Conservation (phyloP, 345 rosid species). For the Corchorus olitorius region DNA sequence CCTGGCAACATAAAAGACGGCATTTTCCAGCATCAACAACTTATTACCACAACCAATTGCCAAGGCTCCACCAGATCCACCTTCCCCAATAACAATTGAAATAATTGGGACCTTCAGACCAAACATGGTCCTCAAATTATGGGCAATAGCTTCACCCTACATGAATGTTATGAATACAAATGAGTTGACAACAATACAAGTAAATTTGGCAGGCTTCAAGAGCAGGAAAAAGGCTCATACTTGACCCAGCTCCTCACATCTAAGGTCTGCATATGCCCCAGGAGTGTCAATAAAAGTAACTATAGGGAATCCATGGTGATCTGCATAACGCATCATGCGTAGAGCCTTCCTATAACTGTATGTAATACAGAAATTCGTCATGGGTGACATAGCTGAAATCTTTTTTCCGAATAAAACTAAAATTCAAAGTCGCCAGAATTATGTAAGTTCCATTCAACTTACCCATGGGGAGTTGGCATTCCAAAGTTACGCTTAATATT, state of each 20-base stretch:
- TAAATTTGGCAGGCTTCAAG: slow-evolving; percentile 10
- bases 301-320: slow-evolving; percentile 81
- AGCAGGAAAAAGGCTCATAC: slow-evolving; percentile 31
- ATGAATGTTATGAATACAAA: slow-evolving; percentile 23
- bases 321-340: slow-evolving; percentile 87
- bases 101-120: slow-evolving; percentile 92
- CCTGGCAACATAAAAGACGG: slow-evolving; percentile 98
- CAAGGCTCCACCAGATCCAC: slow-evolving; percentile 99
- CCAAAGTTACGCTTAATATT: slow-evolving; percentile 94
- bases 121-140: slow-evolving; percentile 92
- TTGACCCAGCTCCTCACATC: slow-evolving; percentile 80
- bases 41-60: slow-evolving; percentile 97
- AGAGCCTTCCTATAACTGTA: slow-evolving; percentile 87
- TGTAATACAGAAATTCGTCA: slow-evolving; percentile 14
- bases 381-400: slow-evolving; percentile 15
- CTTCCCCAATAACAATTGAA: slow-evolving; percentile 96
- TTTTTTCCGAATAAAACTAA: slow-evolving; percentile 4
- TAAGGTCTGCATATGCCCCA: slow-evolving; percentile 80
- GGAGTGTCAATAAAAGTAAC: slow-evolving; percentile 85
- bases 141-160: slow-evolving; percentile 98
- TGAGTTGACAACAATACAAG: slow-evolving; percentile 26
- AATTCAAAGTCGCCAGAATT: not conserved
- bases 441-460: slow-evolving; percentile 28
- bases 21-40: slow-evolving; percentile 92
- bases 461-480: slow-evolving; percentile 99